Conservation (phyloP, 495 filamentous ascomycete genomes). For the Collariella sp. region DNA sequence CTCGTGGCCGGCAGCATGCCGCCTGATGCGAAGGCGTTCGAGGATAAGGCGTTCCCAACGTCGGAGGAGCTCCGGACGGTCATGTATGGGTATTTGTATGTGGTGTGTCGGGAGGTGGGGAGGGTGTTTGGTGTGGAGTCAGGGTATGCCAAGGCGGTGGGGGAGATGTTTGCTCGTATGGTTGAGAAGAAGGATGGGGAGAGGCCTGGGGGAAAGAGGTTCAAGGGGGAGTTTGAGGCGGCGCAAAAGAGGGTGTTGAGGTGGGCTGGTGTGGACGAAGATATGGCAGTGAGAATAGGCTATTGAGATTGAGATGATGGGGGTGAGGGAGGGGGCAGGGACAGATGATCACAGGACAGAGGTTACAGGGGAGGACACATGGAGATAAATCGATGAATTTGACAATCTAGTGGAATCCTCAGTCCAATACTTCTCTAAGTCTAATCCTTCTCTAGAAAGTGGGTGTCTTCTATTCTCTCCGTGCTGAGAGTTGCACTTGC, state of each 20-base stretch:
- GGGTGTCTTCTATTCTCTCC: too few species aligned
- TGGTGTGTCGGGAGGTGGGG: slow-evolving; percentile 3
- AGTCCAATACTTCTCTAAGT: too few species aligned
- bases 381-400: too few species aligned
- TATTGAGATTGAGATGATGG: not conserved
- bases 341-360: too few species aligned
- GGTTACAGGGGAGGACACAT: too few species aligned
- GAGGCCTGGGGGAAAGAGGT: slow-evolving; percentile 11
- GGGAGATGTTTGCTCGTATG: slow-evolving; percentile 2
- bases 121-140: slow-evolving; percentile 13
- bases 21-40: not conserved
- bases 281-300: not conserved
- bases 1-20: slow-evolving; percentile 1
- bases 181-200: not conserved
- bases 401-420: too few species aligned
- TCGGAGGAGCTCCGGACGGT: slow-evolving; percentile 10
- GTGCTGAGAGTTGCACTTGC: too few species aligned
- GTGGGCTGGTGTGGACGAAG: slow-evolving; percentile 15
- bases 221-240: slow-evolving; percentile 9
- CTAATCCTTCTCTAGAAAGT: too few species aligned
- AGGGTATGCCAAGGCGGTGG: slow-evolving; percentile 10
- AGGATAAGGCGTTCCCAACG: slow-evolving; percentile 7
- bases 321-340: not conserved
- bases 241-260: slow-evolving; percentile 13
- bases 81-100: slow-evolving; percentile 15